Percentiles rank a stretch among this genome's conserved stretches.
phyloP scores from a whole-genome alignment of 148 eudicot genomes.

The Oxyria digyna region DNA sequence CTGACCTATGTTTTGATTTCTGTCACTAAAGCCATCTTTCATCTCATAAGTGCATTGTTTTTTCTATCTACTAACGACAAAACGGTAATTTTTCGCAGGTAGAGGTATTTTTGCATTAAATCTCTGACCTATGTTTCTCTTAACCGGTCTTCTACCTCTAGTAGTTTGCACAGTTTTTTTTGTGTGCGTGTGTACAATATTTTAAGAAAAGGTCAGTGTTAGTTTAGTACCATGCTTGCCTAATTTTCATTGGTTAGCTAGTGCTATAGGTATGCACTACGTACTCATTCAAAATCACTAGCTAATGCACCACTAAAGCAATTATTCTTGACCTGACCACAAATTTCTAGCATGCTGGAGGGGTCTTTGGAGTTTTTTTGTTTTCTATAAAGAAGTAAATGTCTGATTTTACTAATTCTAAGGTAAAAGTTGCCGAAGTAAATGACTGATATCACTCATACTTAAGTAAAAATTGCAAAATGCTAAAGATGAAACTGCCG shows the following conservation, averaged over 20 bases:
- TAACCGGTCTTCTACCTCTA: neutral
- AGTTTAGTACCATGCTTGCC: neutral
- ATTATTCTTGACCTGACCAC: neutral
- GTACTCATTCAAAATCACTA: neutral
- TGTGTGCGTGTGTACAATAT: neutral
- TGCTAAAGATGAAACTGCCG: neutral
- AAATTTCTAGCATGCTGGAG: neutral
- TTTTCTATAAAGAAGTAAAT: neutral
- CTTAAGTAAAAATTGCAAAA: neutral
- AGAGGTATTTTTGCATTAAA: too few relatives aligned
- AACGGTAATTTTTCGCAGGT: too few relatives aligned
- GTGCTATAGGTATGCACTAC: neutral
- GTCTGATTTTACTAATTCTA: neutral
- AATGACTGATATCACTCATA: neutral
- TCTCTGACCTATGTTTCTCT: too few relatives aligned
- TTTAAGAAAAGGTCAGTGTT: neutral
- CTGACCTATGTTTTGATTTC: too few relatives aligned
- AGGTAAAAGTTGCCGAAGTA: neutral
- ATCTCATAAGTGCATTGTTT: too few relatives aligned
- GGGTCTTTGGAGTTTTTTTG: neutral
- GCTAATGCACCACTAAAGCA: neutral
- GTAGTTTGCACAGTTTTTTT: neutral
- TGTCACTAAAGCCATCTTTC: too few relatives aligned
- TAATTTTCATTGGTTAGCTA: neutral
- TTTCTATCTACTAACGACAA: too few relatives aligned